A percentile compares a stretch with the other conserved stretches of the same genome.
phyloP scores from a whole-genome alignment of 2,329 filamentous ascomycete species.

The Trichoderma pleuroti region DNA sequence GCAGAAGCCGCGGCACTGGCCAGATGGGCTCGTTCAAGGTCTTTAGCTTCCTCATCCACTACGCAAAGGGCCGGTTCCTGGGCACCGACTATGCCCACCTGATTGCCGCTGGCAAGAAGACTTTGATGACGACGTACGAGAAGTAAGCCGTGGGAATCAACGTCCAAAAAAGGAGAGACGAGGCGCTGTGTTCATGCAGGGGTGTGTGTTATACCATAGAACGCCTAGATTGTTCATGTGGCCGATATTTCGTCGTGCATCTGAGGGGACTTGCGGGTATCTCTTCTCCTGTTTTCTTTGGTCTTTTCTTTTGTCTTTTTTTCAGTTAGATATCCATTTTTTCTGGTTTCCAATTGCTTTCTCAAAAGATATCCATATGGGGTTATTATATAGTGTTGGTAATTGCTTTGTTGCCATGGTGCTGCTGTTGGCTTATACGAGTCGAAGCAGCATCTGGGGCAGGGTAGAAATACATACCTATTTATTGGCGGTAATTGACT shows the following conservation, averaged over 20 bases:
- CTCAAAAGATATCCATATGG: background rate
- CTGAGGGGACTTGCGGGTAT: background rate
- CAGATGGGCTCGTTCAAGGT: conserved; percentile 38
- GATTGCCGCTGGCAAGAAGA: conserved; percentile 36
- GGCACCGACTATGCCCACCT: conserved; percentile 33
- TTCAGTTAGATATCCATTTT: conserved; percentile 3
- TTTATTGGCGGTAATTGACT: background rate
- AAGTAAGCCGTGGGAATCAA: conserved; percentile 23
- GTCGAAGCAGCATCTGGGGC: background rate
- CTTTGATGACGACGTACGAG: conserved; percentile 31
- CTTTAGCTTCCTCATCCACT: conserved; percentile 39
- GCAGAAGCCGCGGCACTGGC: conserved; percentile 38
- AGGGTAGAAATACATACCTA: background rate
- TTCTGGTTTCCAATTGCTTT: background rate
- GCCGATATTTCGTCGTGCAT: too few relatives aligned
- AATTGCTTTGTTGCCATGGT: background rate
- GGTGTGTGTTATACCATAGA: background rate
- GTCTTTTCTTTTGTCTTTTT: background rate
- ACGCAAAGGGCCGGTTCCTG: conserved; percentile 37
- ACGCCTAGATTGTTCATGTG: background rate
- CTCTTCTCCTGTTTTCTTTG: background rate
- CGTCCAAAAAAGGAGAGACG: background rate
- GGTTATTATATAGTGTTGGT: background rate
- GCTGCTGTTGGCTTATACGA: background rate
- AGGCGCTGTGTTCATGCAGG: background rate